Evolutionary conservation across 1,284 basidiomycete species (phyloP), one percentile per base, ranked within the genome.

Genomic region (Ustilago lituana): DNA sequence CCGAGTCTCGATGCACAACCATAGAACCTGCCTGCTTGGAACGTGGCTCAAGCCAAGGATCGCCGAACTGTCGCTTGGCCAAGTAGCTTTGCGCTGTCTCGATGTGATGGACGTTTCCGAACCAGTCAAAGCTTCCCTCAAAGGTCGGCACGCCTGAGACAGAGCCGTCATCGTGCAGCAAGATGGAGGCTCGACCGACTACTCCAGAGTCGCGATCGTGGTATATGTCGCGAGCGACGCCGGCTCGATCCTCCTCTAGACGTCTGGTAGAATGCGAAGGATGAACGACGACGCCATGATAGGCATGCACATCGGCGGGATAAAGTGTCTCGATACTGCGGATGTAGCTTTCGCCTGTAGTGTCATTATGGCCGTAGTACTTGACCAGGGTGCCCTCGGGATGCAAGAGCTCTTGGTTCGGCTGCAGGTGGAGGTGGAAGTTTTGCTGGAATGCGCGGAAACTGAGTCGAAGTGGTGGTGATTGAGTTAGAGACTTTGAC

Each of bases 231-330:
- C 76, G 63, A 29, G 40, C 51, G 24, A 75, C 44, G 8, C 76
- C 76, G 19, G 57, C 67, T 20, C 53, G 50, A 14, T 78, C 77
- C 36, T 77, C 70, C 15, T 60, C 60, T n/a, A 74, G 22, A 27
- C 77, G 56, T 19, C 63, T 58, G 11, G 35, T 14, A 2, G 71
- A 66, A 26, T 70, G 59, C 11, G 40, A 45, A 23, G 69, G 35
- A 39, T 74, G 75, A 1, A 78, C 61, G 20, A 78, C 77, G 24
- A 77, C 73, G 22, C 77, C 77, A 22, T 76, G 77, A 35, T 74
- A 78, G 20, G 77, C 77, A n/a, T 67, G 48, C 4, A 77, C 63
- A n/a, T 78, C 73, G 36, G 62, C 55, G 1, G 58, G 67, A 19
- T 38, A 57, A 10, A 78, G 56, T n/a, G 37, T 57, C 39, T 74